A percentile compares a stretch with the other conserved stretches of the same genome.
Evolutionary conservation across 495 filamentous ascomycete species (phyloP).

Genomic region (Barbatosphaeria neglecta): DNA sequence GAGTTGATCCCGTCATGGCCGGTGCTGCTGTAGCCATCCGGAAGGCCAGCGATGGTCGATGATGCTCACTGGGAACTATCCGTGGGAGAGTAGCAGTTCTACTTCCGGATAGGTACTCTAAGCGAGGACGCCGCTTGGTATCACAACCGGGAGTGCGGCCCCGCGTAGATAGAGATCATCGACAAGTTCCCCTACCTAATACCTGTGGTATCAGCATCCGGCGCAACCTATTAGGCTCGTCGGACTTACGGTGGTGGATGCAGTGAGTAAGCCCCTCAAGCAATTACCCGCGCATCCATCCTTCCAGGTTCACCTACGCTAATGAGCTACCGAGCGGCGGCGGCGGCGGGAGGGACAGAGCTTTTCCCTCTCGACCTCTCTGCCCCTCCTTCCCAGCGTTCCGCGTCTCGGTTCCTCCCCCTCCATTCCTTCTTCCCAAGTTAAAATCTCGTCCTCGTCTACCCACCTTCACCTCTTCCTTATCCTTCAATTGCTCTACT

Average conservation of each 20-base stretch:
- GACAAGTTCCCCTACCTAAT: not conserved
- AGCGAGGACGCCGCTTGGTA: no score
- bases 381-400: slow-evolving; percentile 15
- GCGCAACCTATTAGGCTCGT: not conserved
- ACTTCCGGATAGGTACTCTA: no score
- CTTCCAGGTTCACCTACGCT: no score
- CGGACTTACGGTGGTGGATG: not conserved
- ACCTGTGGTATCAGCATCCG: not conserved
- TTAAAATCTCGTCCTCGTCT: slow-evolving; percentile 8
- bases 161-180: no score
- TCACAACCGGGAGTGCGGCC: no score
- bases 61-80: no score
- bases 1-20: no score
- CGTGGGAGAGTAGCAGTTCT: no score
- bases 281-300: slow-evolving; percentile 4
- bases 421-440: slow-evolving; percentile 10
- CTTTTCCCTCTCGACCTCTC: slow-evolving; percentile 11
- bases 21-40: no score
- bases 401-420: slow-evolving; percentile 8
- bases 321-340: no score
- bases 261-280: slow-evolving; percentile 1
- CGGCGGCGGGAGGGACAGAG: no score
- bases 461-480: slow-evolving; percentile 5
- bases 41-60: no score
- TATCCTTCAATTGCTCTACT: slow-evolving; percentile 1